These are phyloP conservation scores for Fusarium sp. DNA, from an alignment of 2,329 filamentous ascomycete species.

Conservation along the genomic window DNA sequence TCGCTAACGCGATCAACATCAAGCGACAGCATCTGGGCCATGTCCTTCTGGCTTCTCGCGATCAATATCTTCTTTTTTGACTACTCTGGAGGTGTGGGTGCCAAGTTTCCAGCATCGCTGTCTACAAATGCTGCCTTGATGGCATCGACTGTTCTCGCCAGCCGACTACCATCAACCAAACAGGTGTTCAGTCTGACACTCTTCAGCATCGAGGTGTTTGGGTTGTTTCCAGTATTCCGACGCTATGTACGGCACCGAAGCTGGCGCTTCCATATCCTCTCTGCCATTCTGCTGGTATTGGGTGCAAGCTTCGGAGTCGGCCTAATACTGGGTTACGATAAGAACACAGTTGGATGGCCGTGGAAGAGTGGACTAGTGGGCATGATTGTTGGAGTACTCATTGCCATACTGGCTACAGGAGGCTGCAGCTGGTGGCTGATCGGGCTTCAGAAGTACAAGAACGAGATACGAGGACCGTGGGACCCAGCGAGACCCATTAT, in stretches of 20 bases:
- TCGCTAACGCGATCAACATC: conserved; percentile 94
- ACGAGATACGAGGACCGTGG: conserved; percentile 98
- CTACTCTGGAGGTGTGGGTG: conserved; percentile 78
- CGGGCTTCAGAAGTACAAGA: conserved; percentile 97
- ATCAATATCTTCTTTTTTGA: conserved; percentile 99
- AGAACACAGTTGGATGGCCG: conserved; percentile 55
- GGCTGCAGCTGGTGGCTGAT: conserved; percentile 99
- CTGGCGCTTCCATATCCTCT: conserved; percentile 81
- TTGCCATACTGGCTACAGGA: conserved; percentile 84
- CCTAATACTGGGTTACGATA: conserved; percentile 63
- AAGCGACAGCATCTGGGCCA: conserved; percentile 95
- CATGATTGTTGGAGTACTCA: conserved; percentile 78
- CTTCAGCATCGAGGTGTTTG: conserved; percentile 97
- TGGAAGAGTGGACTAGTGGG: conserved; percentile 74
- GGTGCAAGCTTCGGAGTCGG: conserved; percentile 84
- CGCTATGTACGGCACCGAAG: conserved; percentile 85
- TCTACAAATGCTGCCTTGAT: conserved; percentile 97
- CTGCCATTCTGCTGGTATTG: conserved; percentile 82
- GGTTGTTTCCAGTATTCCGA: conserved; percentile 97
- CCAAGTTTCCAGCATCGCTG: conserved; percentile 77
- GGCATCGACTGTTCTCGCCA: conserved; percentile 94
- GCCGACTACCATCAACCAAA: conserved; percentile 86
- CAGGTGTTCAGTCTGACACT: conserved; percentile 95
- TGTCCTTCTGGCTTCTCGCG: conserved; percentile 90
- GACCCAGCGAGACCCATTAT: conserved; percentile 93